Evolutionary conservation across 179 eudicot species (phyloP).

Genomic region (Spergularia azorica): DNA sequence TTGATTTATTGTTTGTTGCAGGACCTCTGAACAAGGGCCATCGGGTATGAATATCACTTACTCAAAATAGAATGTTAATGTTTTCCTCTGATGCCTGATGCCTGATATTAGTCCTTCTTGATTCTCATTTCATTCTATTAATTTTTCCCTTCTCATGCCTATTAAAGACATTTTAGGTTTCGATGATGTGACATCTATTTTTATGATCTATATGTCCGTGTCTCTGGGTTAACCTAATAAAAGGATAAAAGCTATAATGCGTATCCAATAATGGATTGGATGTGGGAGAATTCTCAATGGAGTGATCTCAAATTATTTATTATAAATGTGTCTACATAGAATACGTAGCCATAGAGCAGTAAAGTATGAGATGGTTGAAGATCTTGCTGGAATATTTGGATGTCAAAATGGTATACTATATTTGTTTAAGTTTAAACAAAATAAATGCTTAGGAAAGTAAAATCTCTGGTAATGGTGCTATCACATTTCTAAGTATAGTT

Average conservation of each 20-base stretch:
- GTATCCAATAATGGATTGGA: neutral
- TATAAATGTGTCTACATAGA: neutral
- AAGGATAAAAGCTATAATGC: neutral
- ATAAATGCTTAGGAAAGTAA: neutral
- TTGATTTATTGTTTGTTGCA: slow-evolving; percentile 41
- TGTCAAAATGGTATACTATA: neutral
- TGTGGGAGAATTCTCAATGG: neutral
- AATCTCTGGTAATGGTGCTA: too few relatives aligned
- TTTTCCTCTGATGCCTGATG: neutral
- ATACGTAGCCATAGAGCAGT: neutral
- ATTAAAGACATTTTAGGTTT: neutral
- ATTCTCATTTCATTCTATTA: neutral
- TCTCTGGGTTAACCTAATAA: neutral
- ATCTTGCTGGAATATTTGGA: neutral
- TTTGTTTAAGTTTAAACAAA: neutral
- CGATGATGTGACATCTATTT: neutral
- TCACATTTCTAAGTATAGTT: too few relatives aligned
- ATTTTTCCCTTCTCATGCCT: neutral
- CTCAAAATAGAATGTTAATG: neutral
- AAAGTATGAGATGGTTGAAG: neutral
- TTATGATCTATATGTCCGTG: neutral
- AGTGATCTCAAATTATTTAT: neutral
- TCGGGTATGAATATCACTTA: slow-evolving; percentile 57
- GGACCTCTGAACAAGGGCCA: slow-evolving; percentile 82
- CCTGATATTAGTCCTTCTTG: neutral